Conservation (phyloP, 2,329 filamentous ascomycete species). For the Verticillium nubilum region DNA sequence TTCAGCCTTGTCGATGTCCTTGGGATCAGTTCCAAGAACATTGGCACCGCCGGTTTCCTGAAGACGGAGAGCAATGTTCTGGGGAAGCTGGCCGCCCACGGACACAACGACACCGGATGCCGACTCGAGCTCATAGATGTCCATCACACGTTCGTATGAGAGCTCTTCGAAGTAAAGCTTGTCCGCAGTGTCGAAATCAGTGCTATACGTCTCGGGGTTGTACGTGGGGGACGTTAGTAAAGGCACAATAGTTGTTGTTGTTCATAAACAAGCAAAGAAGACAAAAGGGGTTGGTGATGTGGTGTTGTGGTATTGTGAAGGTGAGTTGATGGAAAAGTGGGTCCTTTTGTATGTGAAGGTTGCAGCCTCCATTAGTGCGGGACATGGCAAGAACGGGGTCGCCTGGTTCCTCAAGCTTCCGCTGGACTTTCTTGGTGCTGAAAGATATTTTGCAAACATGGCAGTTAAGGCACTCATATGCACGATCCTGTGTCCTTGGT, state of each 20-base stretch:
- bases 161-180: conserved; percentile 96
- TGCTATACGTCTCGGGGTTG: conserved; percentile 76
- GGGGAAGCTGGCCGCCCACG: conserved; percentile 90
- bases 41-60: conserved; percentile 88
- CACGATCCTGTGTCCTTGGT: too few species aligned
- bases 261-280: too few species aligned
- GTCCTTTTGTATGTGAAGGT: too few species aligned
- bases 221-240: conserved; percentile 30
- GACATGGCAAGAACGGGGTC: too few species aligned
- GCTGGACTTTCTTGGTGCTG: too few species aligned
- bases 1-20: conserved; percentile 96
- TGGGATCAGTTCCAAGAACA: conserved; percentile 85
- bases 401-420: too few species aligned
- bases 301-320: too few species aligned
- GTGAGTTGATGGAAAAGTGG: too few species aligned
- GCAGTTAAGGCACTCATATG: too few species aligned
- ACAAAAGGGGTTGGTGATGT: not conserved
- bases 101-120: conserved; percentile 88
- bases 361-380: too few species aligned
- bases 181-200: conserved; percentile 86
- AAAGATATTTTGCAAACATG: not conserved
- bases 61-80: conserved; percentile 93
- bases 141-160: conserved; percentile 96
- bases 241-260: not conserved
- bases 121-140: conserved; percentile 91